Percentiles rank a stretch among this genome's conserved stretches.
phyloP scores from a whole-genome alignment of 2,329 filamentous ascomycete genomes.

The Claviceps cyperi region DNA sequence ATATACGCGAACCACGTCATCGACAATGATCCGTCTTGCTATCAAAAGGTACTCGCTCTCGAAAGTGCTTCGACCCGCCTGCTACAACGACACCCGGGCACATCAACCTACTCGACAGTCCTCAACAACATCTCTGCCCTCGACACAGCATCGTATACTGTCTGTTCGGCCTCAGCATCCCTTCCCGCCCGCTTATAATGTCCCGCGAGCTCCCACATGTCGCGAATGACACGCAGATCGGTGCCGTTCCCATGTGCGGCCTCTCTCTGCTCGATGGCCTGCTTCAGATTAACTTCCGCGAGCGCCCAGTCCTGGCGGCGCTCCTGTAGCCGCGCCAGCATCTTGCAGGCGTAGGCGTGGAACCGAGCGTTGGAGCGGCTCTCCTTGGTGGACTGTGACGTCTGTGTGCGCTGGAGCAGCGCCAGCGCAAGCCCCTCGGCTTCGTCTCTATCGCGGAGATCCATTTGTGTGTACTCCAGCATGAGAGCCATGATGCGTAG shows the following conservation, averaged over 20 bases:
- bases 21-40: too few relatives aligned
- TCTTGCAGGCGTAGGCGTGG: conserved; percentile 24
- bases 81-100: too few relatives aligned
- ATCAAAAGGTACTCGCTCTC: too few relatives aligned
- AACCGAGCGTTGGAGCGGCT: conserved; percentile 20
- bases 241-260: conserved; percentile 20
- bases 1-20: too few relatives aligned
- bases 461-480: conserved; percentile 25
- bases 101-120: neutral
- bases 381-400: conserved; percentile 5
- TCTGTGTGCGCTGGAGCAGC: conserved; percentile 17
- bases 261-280: conserved; percentile 20
- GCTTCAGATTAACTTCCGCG: conserved; percentile 20
- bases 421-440: conserved; percentile 18
- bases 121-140: conserved; percentile 18
- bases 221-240: conserved; percentile 22
- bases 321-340: conserved; percentile 22
- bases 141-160: conserved; percentile 18
- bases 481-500: conserved; percentile 20
- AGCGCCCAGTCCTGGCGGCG: conserved; percentile 17
- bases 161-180: conserved; percentile 13
- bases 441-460: conserved; percentile 17
- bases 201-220: conserved; percentile 24
- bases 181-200: conserved; percentile 19
- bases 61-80: too few relatives aligned